Conservation (phyloP, 164 flowering plant species). For the Vitis rotundifolia region DNA sequence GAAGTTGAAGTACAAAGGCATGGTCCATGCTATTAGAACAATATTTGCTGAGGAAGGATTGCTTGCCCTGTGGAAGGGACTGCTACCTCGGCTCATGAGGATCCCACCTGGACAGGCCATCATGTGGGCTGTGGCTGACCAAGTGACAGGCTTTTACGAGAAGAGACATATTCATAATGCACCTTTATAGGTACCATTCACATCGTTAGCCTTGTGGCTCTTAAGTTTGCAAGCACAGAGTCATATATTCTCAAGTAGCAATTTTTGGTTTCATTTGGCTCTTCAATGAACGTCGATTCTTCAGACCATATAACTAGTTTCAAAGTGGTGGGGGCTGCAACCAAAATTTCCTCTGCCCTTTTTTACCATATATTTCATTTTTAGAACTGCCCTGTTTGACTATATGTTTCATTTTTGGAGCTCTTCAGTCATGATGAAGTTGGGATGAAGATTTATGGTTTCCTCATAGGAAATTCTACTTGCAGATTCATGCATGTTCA, state of each 20-base stretch:
- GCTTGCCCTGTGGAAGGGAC: constrained; percentile 88
- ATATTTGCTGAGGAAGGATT: constrained; percentile 89
- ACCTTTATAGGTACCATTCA: constrained; percentile 13
- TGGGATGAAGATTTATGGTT: too few relatives aligned
- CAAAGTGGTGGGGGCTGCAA: neutral
- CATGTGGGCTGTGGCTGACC: constrained; percentile 99
- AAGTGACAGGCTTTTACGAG: constrained; percentile 82
- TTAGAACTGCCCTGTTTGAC: too few relatives aligned
- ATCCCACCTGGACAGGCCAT: constrained; percentile 99
- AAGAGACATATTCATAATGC: constrained; percentile 44
- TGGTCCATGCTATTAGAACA: constrained; percentile 87
- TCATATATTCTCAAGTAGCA: neutral
- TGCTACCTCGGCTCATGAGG: constrained; percentile 94
- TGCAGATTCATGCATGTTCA: too few relatives aligned
- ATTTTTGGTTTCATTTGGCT: neutral
- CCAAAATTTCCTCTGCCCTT: neutral
- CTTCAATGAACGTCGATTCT: neutral
- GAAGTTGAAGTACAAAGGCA: constrained; percentile 77
- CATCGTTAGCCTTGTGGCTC: constrained; percentile 3
- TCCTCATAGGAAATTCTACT: too few relatives aligned
- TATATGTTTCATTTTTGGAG: too few relatives aligned
- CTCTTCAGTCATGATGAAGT: too few relatives aligned
- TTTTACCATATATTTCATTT: too few relatives aligned
- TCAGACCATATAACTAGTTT: neutral
- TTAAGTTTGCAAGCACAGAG: too few relatives aligned